These are phyloP conservation scores for Thalassia testudinum DNA, from an alignment of 116 monocot species.

Conservation along the genomic window DNA sequence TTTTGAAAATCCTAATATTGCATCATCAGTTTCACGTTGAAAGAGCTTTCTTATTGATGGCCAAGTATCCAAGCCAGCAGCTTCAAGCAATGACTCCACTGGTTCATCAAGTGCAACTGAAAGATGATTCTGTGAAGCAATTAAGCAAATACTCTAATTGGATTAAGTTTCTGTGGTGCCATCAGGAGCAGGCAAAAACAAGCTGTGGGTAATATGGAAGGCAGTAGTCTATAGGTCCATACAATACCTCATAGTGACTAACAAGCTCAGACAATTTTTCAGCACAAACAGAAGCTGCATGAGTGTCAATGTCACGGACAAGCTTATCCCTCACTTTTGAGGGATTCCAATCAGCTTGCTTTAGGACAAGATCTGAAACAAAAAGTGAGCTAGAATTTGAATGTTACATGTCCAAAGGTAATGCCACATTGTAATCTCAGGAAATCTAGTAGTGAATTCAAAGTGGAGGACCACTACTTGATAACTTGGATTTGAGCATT, in stretches of 20 bases:
- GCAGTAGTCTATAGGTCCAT: not conserved
- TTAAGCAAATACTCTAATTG: too few relatives aligned
- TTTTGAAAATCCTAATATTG: slow-evolving; percentile 38
- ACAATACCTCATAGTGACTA: slow-evolving; percentile 39
- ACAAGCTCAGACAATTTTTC: slow-evolving; percentile 39
- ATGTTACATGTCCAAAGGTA: too few relatives aligned
- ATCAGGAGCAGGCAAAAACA: too few relatives aligned
- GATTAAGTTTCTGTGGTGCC: too few relatives aligned
- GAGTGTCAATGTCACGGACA: slow-evolving; percentile 41
- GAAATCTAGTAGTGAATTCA: too few relatives aligned
- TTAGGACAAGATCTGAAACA: slow-evolving; percentile 30
- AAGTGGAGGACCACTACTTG: too few relatives aligned
- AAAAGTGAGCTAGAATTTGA: not conserved
- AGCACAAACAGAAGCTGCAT: slow-evolving; percentile 26
- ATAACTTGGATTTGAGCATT: too few relatives aligned
- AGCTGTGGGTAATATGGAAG: too few relatives aligned
- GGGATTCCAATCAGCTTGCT: slow-evolving; percentile 42
- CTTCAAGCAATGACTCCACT: slow-evolving; percentile 77
- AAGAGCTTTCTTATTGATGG: slow-evolving; percentile 69
- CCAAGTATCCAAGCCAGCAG: slow-evolving; percentile 83
- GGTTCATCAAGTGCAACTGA: slow-evolving; percentile 63
- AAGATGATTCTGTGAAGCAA: slow-evolving; percentile 39
- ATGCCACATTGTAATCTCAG: too few relatives aligned
- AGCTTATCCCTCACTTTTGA: slow-evolving; percentile 50
- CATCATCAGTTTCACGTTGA: slow-evolving; percentile 42